Evolutionary conservation across 176 grass and related monocot species (phyloP), one percentile per base, ranked within the genome.

Genomic region (Aegilops tauschii): DNA sequence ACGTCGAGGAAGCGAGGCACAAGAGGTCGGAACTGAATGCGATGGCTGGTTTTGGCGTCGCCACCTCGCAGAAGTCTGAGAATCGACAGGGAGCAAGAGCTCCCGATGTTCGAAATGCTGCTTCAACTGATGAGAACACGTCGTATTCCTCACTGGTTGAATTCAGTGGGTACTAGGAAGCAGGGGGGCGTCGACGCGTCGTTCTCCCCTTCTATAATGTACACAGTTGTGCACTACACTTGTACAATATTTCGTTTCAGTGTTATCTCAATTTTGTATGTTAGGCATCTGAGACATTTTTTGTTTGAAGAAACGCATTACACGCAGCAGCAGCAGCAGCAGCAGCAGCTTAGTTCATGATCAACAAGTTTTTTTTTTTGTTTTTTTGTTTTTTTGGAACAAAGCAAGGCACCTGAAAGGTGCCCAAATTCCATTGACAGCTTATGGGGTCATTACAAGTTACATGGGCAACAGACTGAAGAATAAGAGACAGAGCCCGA

Each of bases 141-240:
- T 96, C 97, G 9, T 96, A 99, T 83, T 99, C 92, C 29, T 94
- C 97, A 0, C 87, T 99, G 82, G 97, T 99, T 59, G 93, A 89
- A 76, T 99, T 96, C 78, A 93, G 88, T 59, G 92, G 94, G 49
- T 99, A 94, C 39, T 99, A 95, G 78, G 58, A 56, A 36, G 75
- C 17, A 23, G 6, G 52, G 61, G 31, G 47, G 3, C 10, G 18
- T 31, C 31, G 31, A 31, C 31, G 31, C 32, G 32, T 52, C 34
- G 82, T 28, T 81, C 18, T 40, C 27, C 70, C n/a, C 54, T 58
- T 58, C 18, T 58, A 20, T 58, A 58, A 58, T 29, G 73, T 40
- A 77, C 61, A 68, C 45, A 29, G 50, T 34, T 35, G 74, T 56
- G 17, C 28, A 23, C 21, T 12, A 59, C 50, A 54, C 16, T 54